phyloP scores from a whole-genome alignment of 1,284 basidiomycete species.

The Neolentinus lepideus region DNA sequence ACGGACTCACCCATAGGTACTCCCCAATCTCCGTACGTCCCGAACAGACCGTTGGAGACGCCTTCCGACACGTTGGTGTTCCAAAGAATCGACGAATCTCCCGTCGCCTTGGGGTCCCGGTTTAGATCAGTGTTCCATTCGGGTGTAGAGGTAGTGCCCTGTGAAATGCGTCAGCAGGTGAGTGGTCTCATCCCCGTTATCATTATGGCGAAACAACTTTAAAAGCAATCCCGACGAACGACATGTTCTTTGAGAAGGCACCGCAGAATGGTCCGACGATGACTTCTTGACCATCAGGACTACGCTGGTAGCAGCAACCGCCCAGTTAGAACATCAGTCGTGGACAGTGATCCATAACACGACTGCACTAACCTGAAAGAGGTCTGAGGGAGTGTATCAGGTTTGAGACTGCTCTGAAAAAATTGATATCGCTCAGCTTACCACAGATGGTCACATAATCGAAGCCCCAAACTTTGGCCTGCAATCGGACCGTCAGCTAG shows the following conservation, averaged over 20 bases:
- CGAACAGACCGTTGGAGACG: not conserved
- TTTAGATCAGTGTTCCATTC: not conserved
- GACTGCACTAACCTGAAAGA: not conserved
- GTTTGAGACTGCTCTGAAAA: too few species aligned
- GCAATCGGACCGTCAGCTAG: not conserved
- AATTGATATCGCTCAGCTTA: not conserved
- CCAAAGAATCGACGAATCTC: not conserved
- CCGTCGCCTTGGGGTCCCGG: not conserved
- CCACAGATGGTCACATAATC: not conserved
- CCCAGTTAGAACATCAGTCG: not conserved
- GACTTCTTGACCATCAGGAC: not conserved
- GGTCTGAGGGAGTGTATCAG: too few species aligned
- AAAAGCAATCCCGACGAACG: not conserved
- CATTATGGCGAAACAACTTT: not conserved
- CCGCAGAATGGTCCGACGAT: not conserved
- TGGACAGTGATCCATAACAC: too few species aligned
- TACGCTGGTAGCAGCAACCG: not conserved
- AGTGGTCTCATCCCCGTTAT: not conserved
- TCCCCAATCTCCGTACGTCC: not conserved
- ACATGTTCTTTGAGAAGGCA: not conserved
- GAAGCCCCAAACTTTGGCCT: not conserved
- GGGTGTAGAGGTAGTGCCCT: not conserved
- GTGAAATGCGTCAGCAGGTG: not conserved
- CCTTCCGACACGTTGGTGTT: not conserved
- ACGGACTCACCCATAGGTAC: not conserved